Base-by-base conservation (phyloP, 2,329 filamentous ascomycete species). In the Claviceps fusiformis region DNA sequence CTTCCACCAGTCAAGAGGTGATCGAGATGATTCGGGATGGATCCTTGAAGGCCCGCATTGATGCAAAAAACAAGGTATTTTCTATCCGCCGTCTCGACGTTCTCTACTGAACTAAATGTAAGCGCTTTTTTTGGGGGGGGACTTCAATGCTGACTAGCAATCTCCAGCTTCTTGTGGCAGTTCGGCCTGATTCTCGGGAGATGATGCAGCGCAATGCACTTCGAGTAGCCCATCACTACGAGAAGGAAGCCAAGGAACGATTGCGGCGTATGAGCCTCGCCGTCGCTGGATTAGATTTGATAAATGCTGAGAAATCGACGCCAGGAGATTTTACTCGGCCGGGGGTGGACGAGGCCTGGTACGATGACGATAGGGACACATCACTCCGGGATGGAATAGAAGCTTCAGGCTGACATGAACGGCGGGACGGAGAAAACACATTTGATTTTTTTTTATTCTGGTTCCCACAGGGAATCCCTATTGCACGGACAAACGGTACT, bases 211-310 rank as follows among this genome's bases (percentile, higher is more conserved):
- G 75, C 31, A 76, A 83, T 7, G 83, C 86, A 0, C 73, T 95
- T 27, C 73, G 81, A 24, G 82, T 83, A 56, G 81, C 89, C 2
- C 78, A 79, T 54, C 77, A 79, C 33, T 93, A 93, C 63, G 84
- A 91, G 63, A 78, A 80, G 52, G 85, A 89, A 58, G 82, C 91
- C 6, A 78, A 87, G 53, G 77, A 95, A 61, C 82, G 89, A 47
- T 75, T 97, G 53, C 76, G 91, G 53, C 82, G 86, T 50, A 83
- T 95, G 64, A 89, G 86, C 61, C 80, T 95, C 57, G 68, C 84
- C 5, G 80, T 84, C 33, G 86, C 89, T 0, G 86, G 88, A 8
- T 74, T 96, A 33, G 88, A 95, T 60, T 77, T 91, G 10, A 53
- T 59, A 2, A 60, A 62, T 17, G 53, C 45, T 8, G 67, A 63